These are phyloP conservation scores for Cochlearia excelsa DNA, from an alignment of 345 rosid genomes.

Conservation along the genomic window DNA sequence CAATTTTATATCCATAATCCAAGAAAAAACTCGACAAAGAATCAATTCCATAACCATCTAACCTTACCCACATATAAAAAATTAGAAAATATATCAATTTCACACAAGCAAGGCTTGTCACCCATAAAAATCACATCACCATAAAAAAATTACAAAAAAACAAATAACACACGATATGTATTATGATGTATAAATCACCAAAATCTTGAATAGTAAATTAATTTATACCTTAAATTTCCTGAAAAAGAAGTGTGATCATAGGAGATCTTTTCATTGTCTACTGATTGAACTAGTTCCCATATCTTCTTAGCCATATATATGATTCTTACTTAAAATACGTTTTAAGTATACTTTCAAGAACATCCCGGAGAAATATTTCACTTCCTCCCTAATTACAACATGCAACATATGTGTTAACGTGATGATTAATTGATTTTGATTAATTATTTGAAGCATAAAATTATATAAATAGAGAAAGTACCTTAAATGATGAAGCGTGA, in stretches of 20 bases:
- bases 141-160: no score
- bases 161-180: background rate
- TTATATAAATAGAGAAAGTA: background rate
- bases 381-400: conserved; percentile 39
- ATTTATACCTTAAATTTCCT: conserved; percentile 70
- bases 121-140: no score
- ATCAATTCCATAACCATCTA: conserved; percentile 70
- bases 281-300: conserved; percentile 56
- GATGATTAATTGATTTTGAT: background rate
- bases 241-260: conserved; percentile 89
- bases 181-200: background rate
- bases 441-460: background rate
- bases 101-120: no score
- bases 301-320: conserved; percentile 68
- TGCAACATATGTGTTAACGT: background rate
- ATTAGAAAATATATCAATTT: background rate
- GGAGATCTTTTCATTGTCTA: conserved; percentile 51
- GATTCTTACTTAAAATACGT: conserved; percentile 65
- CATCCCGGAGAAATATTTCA: conserved; percentile 63
- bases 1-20: conserved; percentile 66
- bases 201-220: background rate
- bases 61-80: conserved; percentile 31
- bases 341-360: conserved; percentile 54
- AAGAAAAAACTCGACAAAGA: conserved; percentile 69
- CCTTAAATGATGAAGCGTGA: conserved; percentile 30